phyloP scores from a whole-genome alignment of 495 filamentous ascomycete genomes.

The Saxophila tyrrhenica region DNA sequence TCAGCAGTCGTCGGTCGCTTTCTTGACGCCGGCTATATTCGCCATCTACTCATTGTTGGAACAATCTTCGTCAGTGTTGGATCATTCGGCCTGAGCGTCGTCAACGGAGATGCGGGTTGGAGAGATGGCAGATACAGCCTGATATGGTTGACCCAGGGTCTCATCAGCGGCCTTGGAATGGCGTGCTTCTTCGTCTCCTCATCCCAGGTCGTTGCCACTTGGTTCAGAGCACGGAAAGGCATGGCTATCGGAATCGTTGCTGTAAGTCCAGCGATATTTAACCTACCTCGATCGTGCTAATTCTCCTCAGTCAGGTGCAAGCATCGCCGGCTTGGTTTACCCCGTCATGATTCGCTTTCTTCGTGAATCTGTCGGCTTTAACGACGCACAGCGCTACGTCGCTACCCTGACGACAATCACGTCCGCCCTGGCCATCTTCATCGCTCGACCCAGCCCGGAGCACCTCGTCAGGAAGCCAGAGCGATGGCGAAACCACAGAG shows the following conservation, averaged over 20 bases:
- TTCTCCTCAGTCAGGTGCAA: conserved; percentile 34
- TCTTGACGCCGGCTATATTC: conserved; percentile 31
- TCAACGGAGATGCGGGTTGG: conserved; percentile 14
- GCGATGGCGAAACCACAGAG: conserved; percentile 12
- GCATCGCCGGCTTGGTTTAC: conserved; percentile 24
- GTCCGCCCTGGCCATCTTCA: conserved; percentile 25
- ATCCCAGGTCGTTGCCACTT: conserved; percentile 34
- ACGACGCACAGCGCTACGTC: conserved; percentile 24
- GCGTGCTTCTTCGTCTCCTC: conserved; percentile 36
- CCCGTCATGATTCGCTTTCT: conserved; percentile 31
- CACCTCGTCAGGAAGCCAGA: conserved; percentile 16
- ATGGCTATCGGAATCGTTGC: conserved; percentile 35
- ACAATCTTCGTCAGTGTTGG: conserved; percentile 26
- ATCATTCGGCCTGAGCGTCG: conserved; percentile 28
- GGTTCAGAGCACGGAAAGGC: conserved; percentile 30
- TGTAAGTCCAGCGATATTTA: no score
- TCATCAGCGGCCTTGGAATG: conserved; percentile 34
- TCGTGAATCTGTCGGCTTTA: conserved; percentile 26
- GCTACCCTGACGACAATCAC: conserved; percentile 24
- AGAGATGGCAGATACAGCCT: conserved; percentile 24
- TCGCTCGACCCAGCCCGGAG: conserved; percentile 26
- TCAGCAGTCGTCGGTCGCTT: conserved; percentile 31
- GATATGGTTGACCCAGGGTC: conserved; percentile 32
- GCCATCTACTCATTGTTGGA: conserved; percentile 25
- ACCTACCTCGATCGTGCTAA: no score